Evolutionary conservation across 2,329 filamentous ascomycete species (phyloP).

Genomic region (Emmonsia crescens): DNA sequence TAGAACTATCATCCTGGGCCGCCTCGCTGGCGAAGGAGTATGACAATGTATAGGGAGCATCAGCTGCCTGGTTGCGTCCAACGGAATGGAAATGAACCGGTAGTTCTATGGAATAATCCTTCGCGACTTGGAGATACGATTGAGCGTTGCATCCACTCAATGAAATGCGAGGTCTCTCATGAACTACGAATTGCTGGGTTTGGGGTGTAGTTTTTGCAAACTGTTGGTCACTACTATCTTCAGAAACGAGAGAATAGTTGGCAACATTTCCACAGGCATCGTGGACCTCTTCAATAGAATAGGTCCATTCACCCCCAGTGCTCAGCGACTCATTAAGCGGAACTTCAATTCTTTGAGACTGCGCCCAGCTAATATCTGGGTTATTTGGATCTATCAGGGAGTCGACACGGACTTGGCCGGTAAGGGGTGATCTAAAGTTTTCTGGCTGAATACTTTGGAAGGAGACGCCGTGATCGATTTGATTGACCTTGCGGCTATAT

Average conservation of each 20-base stretch:
- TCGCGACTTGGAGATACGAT: conserved; percentile 72
- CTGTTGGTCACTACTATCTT: conserved; percentile 52
- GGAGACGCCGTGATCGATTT: conserved; percentile 70
- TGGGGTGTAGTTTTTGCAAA: conserved; percentile 52
- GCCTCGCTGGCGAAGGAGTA: conserved; percentile 75
- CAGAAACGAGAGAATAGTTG: conserved; percentile 52
- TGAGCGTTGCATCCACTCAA: conserved; percentile 68
- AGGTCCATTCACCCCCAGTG: conserved; percentile 70
- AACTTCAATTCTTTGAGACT: conserved; percentile 61
- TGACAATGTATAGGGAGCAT: conserved; percentile 59
- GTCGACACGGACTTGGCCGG: conserved; percentile 48
- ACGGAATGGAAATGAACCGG: conserved; percentile 61
- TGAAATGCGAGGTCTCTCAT: conserved; percentile 67
- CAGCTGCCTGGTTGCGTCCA: conserved; percentile 45
- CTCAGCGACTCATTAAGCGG: conserved; percentile 84
- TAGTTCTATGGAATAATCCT: conserved; percentile 55
- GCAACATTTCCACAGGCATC: conserved; percentile 83
- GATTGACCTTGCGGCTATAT: conserved; percentile 81
- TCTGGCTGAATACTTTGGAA: conserved; percentile 92
- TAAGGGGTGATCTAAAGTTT: conserved; percentile 65
- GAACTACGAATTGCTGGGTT: conserved; percentile 69
- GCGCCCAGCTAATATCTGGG: conserved; percentile 61
- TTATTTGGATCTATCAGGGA: conserved; percentile 45
- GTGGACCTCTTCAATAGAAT: conserved; percentile 81
- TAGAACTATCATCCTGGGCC: conserved; percentile 56